Evolutionary conservation across 805 yeast genomes (phyloP), one percentile per base, ranked within the genome.

Genomic region (Metschnikowia kofuensis): DNA sequence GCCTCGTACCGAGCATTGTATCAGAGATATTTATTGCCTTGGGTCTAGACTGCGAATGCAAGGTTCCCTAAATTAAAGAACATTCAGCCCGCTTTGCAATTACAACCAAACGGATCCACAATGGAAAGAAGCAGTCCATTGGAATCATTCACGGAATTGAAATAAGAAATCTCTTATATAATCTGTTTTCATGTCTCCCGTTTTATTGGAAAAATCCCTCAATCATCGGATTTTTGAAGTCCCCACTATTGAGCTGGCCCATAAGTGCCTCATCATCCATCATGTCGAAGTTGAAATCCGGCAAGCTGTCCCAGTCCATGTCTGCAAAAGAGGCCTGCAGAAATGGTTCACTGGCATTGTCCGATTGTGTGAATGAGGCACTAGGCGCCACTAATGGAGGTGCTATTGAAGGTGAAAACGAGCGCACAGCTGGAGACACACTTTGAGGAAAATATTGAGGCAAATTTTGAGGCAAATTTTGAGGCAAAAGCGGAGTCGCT

Each of bases 271-370:
- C 68, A 45, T 63, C 67, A 35, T 58, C 60, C 44, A 68, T 54
- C 46, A 67, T 59, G 46, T 69, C 72, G 38, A 67, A 61, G 47
- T 66, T 65, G 50, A 67, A 63, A 26, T 67, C 58, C 27, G 61
- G 59, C 35, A 57, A 50, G 34, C 52, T 53, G 44, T 55, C 58
- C 61, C 61, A 57, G 40, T 57, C 59, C 41, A 57, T 44, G 26
- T 31, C 45, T 27, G 26, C 49, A 34, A 30, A 38, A 11, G 29
- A 38, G 7, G 21, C 50, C 42, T 38, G 36, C 15, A 47, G 30
- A 30, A 32, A 34, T n/a, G 30, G 38, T 44, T 40, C 30, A 14
- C 10, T 28, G 45, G 28, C 13, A 9, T 39, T n/a, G 4, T 11
- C 21, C 15, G 43, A 31, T 29, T 34, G 45, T 7, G 48, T 30